Evolutionary conservation across 345 rosid genomes (phyloP).

Genomic region (Citrus mangshanensis): DNA sequence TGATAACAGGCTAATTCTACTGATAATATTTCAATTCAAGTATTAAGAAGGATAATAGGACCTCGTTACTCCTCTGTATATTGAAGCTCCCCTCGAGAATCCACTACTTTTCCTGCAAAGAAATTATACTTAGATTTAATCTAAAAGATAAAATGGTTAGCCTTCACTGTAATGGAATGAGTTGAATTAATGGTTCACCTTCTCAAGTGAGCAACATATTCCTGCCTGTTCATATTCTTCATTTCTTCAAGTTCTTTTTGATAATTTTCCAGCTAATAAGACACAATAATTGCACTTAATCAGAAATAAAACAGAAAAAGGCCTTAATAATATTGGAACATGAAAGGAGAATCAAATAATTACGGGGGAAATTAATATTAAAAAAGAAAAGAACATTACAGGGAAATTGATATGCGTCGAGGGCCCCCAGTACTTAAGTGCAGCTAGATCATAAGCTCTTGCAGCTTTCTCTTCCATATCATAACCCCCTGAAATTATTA

Average conservation of each 20-base stretch:
- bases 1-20: background rate
- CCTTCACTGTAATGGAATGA: background rate
- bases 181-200: constrained; percentile 35
- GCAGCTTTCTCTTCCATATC: constrained; percentile 99
- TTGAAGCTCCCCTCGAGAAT: constrained; percentile 97
- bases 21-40: background rate
- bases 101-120: constrained; percentile 90
- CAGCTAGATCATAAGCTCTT: constrained; percentile 94
- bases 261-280: constrained; percentile 66
- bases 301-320: constrained; percentile 15
- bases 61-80: constrained; percentile 99
- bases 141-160: background rate
- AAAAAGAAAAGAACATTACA: constrained; percentile 35
- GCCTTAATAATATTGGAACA: constrained; percentile 10
- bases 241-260: constrained; percentile 73
- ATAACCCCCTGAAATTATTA: constrained; percentile 74
- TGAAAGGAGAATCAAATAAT: constrained; percentile 12
- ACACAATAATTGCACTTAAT: constrained; percentile 4
- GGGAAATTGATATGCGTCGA: constrained; percentile 86
- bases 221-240: constrained; percentile 88
- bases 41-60: constrained; percentile 15
- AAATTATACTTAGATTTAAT: background rate
- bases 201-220: constrained; percentile 88
- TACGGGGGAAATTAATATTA: constrained; percentile 76
- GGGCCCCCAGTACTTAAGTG: constrained; percentile 99